Evolutionary conservation across 1,284 basidiomycete species (phyloP).

Genomic region (Ganoderma sinense): DNA sequence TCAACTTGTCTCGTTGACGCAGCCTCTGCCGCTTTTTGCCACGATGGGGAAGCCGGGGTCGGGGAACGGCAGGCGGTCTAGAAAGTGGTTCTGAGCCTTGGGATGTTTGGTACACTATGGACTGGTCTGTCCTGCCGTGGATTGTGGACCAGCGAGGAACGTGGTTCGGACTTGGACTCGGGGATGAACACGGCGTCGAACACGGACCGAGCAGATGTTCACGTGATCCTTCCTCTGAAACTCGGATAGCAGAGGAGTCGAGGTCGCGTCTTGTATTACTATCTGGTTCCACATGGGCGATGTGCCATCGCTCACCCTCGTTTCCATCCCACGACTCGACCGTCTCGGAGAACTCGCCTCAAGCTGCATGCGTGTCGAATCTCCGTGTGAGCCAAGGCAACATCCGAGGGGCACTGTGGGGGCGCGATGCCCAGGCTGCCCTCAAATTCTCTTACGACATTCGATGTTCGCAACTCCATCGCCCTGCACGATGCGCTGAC

Average conservation of each 20-base stretch:
- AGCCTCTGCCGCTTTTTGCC: neutral
- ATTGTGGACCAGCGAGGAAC: neutral
- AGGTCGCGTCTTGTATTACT: neutral
- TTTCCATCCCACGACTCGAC: neutral
- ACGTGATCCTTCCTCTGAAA: neutral
- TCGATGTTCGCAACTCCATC: neutral
- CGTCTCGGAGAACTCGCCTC: neutral
- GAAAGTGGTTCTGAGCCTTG: neutral
- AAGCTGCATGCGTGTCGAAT: neutral
- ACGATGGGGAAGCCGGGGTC: neutral
- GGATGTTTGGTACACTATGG: no score
- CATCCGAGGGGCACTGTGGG: neutral
- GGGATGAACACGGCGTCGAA: neutral
- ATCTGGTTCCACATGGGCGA: no score
- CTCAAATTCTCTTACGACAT: neutral
- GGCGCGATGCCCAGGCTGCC: neutral
- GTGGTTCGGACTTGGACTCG: neutral
- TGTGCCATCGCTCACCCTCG: no score
- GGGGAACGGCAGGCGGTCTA: neutral
- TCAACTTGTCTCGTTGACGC: neutral
- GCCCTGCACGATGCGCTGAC: slow-evolving; percentile 4
- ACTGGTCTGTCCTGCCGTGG: neutral
- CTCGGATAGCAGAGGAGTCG: neutral
- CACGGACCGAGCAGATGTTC: neutral
- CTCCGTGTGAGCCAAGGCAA: neutral